A percentile compares a stretch with the other conserved stretches of the same genome.
phyloP scores from a whole-genome alignment of 352 stramenopile species.

The Pythium apleroticum region DNA sequence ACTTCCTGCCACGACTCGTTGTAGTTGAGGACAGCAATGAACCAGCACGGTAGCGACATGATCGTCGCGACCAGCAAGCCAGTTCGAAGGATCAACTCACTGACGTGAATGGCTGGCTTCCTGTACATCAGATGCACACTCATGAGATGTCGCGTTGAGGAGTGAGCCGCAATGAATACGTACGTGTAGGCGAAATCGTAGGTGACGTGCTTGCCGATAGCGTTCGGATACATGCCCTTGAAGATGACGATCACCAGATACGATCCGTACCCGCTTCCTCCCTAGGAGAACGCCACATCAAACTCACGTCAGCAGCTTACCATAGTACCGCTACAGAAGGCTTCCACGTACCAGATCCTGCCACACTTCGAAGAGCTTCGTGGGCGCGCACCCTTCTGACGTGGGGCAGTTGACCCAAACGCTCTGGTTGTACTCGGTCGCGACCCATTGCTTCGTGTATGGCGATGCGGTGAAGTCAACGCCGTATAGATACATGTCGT shows the following conservation, averaged over 20 bases:
- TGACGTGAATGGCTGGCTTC: slow-evolving; percentile 64
- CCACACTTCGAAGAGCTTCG: slow-evolving; percentile 66
- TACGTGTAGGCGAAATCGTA: slow-evolving; percentile 87
- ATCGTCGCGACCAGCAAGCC: slow-evolving; percentile 61
- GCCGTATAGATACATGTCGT: slow-evolving; percentile 68
- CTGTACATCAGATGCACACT: slow-evolving; percentile 27
- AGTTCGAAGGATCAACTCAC: slow-evolving; percentile 65
- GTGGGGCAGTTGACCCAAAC: slow-evolving; percentile 69
- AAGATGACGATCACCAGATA: slow-evolving; percentile 67
- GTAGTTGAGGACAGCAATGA: slow-evolving; percentile 61
- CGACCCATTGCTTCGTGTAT: slow-evolving; percentile 46
- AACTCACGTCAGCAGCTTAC: background rate
- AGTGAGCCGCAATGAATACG: too few relatives aligned
- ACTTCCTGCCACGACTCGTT: slow-evolving; percentile 53
- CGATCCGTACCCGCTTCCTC: slow-evolving; percentile 56
- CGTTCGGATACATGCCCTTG: slow-evolving; percentile 73
- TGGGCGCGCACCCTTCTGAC: slow-evolving; percentile 40
- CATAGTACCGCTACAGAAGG: slow-evolving; percentile 23
- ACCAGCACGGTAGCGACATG: slow-evolving; percentile 69
- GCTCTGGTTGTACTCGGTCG: slow-evolving; percentile 70
- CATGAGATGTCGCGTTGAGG: too few relatives aligned
- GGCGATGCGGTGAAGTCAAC: slow-evolving; percentile 44
- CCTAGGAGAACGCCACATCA: slow-evolving; percentile 31
- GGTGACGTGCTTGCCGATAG: slow-evolving; percentile 56
- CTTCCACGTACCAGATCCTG: slow-evolving; percentile 55